Evolutionary conservation across 352 stramenopile genomes (phyloP).

Genomic region (Phytophthora rubi): DNA sequence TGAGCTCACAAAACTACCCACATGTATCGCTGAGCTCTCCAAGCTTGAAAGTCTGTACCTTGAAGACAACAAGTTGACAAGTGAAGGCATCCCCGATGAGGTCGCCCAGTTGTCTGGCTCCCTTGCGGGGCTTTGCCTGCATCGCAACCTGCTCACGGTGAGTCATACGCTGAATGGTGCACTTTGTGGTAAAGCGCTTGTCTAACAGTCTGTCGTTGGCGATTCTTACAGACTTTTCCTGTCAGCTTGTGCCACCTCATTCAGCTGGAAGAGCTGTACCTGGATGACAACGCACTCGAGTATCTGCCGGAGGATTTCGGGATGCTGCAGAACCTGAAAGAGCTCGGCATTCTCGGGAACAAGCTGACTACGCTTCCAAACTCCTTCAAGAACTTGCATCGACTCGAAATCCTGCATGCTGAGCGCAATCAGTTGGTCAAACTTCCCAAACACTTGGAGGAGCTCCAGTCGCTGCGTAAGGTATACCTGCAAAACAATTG

Average conservation of each 20-base stretch:
- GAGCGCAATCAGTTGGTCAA: slow-evolving; percentile 79
- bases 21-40: slow-evolving; percentile 54
- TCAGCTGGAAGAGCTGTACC: slow-evolving; percentile 84
- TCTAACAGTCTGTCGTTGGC: slow-evolving; percentile 4
- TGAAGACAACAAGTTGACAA: slow-evolving; percentile 85
- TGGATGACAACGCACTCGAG: slow-evolving; percentile 80
- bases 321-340: slow-evolving; percentile 71
- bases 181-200: background rate
- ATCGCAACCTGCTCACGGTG: slow-evolving; percentile 83
- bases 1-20: slow-evolving; percentile 57
- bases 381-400: slow-evolving; percentile 69
- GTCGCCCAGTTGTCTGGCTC: slow-evolving; percentile 52
- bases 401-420: slow-evolving; percentile 83
- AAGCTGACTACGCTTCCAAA: slow-evolving; percentile 64
- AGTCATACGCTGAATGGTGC: background rate
- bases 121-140: slow-evolving; percentile 75
- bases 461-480: slow-evolving; percentile 70
- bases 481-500: slow-evolving; percentile 88
- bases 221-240: slow-evolving; percentile 52
- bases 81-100: slow-evolving; percentile 57
- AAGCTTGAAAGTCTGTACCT: slow-evolving; percentile 86
- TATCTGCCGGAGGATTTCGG: slow-evolving; percentile 77
- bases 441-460: slow-evolving; percentile 81
- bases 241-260: slow-evolving; percentile 65
- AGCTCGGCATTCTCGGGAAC: slow-evolving; percentile 83